Base-by-base conservation (phyloP, 192 early-diverging fungal species). In the Geranomyces michiganensis region DNA sequence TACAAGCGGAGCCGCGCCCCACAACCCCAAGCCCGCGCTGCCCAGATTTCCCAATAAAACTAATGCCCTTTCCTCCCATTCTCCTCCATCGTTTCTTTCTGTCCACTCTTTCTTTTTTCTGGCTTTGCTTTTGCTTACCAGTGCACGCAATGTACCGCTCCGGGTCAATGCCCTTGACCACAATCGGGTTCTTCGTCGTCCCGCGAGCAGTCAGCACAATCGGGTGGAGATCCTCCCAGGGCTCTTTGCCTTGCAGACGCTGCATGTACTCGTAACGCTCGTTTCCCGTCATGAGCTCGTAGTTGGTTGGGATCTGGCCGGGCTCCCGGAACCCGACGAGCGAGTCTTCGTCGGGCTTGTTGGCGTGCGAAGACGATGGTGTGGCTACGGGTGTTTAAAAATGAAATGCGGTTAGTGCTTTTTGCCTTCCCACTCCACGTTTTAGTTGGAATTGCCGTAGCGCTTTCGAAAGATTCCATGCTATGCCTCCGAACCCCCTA, bases 81-180 rank as follows among this genome's bases (percentile, higher is more conserved):
- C 51, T 15, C 51, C 51, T 32, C 26, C 59, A 7, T 29, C 59
- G 10, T 17, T 53, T 17, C 24, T 53, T 26, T 36, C 29, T 9
- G 44, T 15, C 62, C 12, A n/a, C 55, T 58, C 21, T 31, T 17
- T 62, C 14, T 10, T 10, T 41, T 41, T 41, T 41, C 10, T 10
- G 10, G 36, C 36, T 3, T 7, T 41, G 81, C 82, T 43, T 3
- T 7, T 41, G 81, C 82, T 43, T 84, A 95, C 94, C 94, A 77
- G 92, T 90, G 90, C 97, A 99, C 31, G 93, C 97, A 67, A 97
- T 87, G 72, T 93, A 91, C 53, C 92, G 90, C 75, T 89, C 85
- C 55, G 85, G 85, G 75, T 96, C 92, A 49, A 84, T 80, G 32
- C 93, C 94, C 58, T 82, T 77, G 60, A 99, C 90, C 67, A 96